Base-by-base conservation (phyloP, 2,329 filamentous ascomycete genomes). In the Eurotiales sp. region DNA sequence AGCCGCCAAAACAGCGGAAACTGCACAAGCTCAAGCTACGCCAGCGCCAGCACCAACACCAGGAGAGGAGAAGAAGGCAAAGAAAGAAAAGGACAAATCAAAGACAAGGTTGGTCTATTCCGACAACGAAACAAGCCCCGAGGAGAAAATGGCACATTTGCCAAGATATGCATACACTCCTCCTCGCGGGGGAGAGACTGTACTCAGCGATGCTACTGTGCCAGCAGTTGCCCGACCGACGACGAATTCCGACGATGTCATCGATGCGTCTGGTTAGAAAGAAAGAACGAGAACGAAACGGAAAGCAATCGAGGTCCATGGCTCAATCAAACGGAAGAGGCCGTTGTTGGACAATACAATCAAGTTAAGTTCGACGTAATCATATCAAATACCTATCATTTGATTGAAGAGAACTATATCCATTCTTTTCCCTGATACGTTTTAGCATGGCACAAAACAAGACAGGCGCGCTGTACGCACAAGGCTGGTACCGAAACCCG, bases 71-170 rank as follows among this genome's bases (percentile, higher is more conserved):
- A 87, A 84, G 73, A 83, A 82, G 63, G 70, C 71, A 15, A 86
- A 86, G 77, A 86, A 85, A 69, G 80, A 77, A 56, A 79, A 83
- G 59, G 81, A 84, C 65, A 85, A 84, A 64, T 75, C 78, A 63
- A 86, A 85, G 51, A 80, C 74, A 60, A 76, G 82, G 66, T 85
- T 96, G 80, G 77, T 95, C 25, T 96, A 93, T 73, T 84, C 84
- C 56, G 88, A 95, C 65, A 83, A 86, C 46, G 85, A 87, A 53
- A 75, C 84, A 63, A 93, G 88, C 62, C 88, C 90, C 1, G 91
- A 96, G 74, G 91, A 96, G 78, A 89, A 85, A 72, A 90, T 95
- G 88, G 86, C 89, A 23, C 73, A 76, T 64, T 74, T 93, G 73
- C 77, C 87, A 55, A 85, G 83, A 70, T 96, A 95, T 74, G 83